These are phyloP conservation scores for Rosa chinensis DNA, from an alignment of 306 rosid genomes.

Conservation along the genomic window DNA sequence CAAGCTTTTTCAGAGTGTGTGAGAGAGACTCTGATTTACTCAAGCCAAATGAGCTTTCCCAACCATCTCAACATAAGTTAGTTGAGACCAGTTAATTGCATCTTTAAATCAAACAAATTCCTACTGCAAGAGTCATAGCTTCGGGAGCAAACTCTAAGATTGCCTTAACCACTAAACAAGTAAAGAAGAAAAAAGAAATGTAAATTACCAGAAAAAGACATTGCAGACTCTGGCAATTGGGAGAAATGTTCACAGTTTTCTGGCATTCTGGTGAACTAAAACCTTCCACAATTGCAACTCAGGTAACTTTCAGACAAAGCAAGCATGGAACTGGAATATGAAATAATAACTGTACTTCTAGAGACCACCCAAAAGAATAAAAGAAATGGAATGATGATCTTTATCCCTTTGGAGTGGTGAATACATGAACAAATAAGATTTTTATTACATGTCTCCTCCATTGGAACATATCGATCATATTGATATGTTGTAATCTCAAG, in stretches of 20 bases:
- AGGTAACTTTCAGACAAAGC: slow-evolving; percentile 3
- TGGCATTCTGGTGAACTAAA: not conserved
- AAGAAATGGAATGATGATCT: slow-evolving; percentile 10
- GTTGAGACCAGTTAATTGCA: not conserved
- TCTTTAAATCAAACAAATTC: not conserved
- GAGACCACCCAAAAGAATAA: not conserved
- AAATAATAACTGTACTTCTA: slow-evolving; percentile 19
- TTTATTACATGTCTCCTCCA: slow-evolving; percentile 12
- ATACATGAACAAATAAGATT: not conserved
- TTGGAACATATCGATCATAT: not conserved
- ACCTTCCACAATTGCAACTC: slow-evolving; percentile 1
- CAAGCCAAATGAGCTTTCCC: not conserved
- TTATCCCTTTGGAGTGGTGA: not conserved
- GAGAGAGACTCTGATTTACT: not conserved
- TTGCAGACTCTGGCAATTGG: not conserved
- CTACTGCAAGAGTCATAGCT: not conserved
- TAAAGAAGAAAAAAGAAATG: not conserved
- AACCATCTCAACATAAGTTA: not conserved
- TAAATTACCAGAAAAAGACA: not conserved
- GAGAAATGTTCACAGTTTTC: not conserved
- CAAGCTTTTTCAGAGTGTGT: not conserved
- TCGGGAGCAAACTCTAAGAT: not conserved
- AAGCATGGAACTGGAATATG: slow-evolving; percentile 27
- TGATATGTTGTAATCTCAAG: not conserved
- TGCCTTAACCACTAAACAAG: not conserved